Evolutionary conservation across 2,329 filamentous ascomycete species (phyloP).

Genomic region (Diaporthe longicolla): DNA sequence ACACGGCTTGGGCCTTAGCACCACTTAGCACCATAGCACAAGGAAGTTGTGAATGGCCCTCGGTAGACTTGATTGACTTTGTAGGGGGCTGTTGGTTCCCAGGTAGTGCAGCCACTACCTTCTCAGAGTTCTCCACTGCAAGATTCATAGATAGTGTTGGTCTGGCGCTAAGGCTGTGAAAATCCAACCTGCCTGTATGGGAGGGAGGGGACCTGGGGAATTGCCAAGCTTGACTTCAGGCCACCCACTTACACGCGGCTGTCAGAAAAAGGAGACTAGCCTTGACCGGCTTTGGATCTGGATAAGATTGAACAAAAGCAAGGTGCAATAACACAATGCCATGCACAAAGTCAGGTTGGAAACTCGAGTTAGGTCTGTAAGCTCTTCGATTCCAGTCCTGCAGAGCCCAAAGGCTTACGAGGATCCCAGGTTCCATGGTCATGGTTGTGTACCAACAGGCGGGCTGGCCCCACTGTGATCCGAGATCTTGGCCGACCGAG

Average conservation of each 20-base stretch:
- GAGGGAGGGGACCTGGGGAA: neutral
- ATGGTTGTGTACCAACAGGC: neutral
- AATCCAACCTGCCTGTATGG: neutral
- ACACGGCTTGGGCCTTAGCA: neutral
- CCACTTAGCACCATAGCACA: neutral
- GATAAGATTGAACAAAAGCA: neutral
- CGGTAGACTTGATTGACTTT: neutral
- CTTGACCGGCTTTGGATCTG: neutral
- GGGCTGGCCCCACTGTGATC: neutral
- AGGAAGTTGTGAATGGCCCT: too few relatives aligned
- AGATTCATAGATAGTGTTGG: neutral
- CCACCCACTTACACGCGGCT: constrained; percentile 25
- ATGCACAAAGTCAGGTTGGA: neutral
- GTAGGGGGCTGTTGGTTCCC: neutral
- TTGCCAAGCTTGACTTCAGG: neutral
- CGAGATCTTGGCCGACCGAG: neutral
- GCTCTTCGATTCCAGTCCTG: neutral
- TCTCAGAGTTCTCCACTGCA: constrained; percentile 1
- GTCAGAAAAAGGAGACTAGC: neutral
- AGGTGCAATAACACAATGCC: neutral
- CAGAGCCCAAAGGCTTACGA: neutral
- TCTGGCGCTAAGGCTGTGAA: neutral
- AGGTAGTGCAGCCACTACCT: constrained; percentile 6
- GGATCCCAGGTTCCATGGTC: neutral
- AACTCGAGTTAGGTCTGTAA: neutral